Evolutionary conservation across 2,329 filamentous ascomycete genomes (phyloP).

Genomic region (Cadophora malorum): DNA sequence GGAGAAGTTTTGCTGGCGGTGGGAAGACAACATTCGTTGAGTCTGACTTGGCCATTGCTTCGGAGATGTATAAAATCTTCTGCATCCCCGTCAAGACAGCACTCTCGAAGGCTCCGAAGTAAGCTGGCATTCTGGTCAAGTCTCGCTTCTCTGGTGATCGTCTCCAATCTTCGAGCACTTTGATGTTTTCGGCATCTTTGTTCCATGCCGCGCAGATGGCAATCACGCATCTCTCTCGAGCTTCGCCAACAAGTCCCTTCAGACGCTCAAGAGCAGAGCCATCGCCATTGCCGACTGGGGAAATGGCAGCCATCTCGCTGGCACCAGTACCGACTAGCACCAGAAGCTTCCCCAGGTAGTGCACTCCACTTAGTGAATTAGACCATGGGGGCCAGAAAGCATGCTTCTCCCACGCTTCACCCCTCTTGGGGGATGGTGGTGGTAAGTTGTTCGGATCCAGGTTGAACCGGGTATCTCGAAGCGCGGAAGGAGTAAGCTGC

Average conservation of each 20-base stretch:
- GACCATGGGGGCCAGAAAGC: constrained; percentile 96
- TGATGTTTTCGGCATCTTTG: constrained; percentile 90
- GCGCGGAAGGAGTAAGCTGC: constrained; percentile 57
- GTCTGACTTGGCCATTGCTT: constrained; percentile 77
- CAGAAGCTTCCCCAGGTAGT: constrained; percentile 85
- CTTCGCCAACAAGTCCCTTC: constrained; percentile 74
- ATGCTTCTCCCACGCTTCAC: constrained; percentile 90
- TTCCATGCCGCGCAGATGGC: constrained; percentile 93
- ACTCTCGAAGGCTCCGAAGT: constrained; percentile 86
- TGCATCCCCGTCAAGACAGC: constrained; percentile 86
- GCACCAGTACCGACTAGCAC: constrained; percentile 84
- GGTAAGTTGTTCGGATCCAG: constrained; percentile 81
- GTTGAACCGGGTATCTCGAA: constrained; percentile 76
- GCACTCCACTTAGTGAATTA: constrained; percentile 89
- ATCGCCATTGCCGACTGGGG: constrained; percentile 64
- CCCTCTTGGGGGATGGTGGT: constrained; percentile 75
- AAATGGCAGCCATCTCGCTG: constrained; percentile 81
- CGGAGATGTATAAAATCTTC: constrained; percentile 91
- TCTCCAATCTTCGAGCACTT: constrained; percentile 92
- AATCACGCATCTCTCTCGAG: constrained; percentile 84
- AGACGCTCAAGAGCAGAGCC: constrained; percentile 72
- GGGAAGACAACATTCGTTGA: constrained; percentile 81
- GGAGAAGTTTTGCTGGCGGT: constrained; percentile 84
- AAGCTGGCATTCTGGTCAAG: constrained; percentile 87
- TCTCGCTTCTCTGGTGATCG: constrained; percentile 81